Conservation (phyloP, 2,329 filamentous ascomycete species). For the Xylaria polymorpha region DNA sequence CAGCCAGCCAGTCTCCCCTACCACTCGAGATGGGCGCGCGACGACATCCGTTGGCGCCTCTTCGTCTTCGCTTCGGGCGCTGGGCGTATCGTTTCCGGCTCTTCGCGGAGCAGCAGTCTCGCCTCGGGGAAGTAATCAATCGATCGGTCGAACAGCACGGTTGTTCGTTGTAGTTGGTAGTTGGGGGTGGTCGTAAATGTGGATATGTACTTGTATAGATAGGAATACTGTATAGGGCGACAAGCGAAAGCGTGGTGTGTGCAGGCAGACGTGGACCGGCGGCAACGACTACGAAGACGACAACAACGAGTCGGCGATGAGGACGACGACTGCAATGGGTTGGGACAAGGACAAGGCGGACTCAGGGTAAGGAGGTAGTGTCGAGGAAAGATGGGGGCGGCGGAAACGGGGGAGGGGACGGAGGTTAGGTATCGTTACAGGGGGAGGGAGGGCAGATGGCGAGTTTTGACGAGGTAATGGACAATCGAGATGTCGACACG, state of each 20-base stretch:
- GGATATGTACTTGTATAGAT: background rate
- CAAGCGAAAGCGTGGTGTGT: background rate
- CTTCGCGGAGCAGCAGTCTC: background rate
- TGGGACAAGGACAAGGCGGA: slow-evolving; percentile 20
- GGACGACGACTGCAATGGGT: slow-evolving; percentile 12
- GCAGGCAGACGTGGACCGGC: slow-evolving; percentile 8
- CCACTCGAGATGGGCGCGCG: slow-evolving; percentile 32
- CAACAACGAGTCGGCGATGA: slow-evolving; percentile 1
- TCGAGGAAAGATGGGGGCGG: slow-evolving; percentile 36
- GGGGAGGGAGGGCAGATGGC: slow-evolving; percentile 25
- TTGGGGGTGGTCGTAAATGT: background rate
- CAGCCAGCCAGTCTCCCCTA: slow-evolving; percentile 46
- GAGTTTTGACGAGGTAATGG: slow-evolving; percentile 13
- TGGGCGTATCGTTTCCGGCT: slow-evolving; percentile 1
- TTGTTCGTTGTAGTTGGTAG: background rate
- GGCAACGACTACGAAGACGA: slow-evolving; percentile 14
- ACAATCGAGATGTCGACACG: slow-evolving; percentile 10
- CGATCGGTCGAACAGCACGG: slow-evolving; percentile 1
- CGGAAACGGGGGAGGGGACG: slow-evolving; percentile 36
- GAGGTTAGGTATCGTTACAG: slow-evolving; percentile 32
- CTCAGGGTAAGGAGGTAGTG: slow-evolving; percentile 24
- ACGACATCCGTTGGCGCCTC: slow-evolving; percentile 42
- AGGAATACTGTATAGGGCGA: background rate
- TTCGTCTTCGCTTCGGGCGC: slow-evolving; percentile 13
- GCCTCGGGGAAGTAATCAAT: background rate